Evolutionary conservation across 352 stramenopile species (phyloP), one percentile per base, ranked within the genome.

Genomic region (Globisporangium canariense): DNA sequence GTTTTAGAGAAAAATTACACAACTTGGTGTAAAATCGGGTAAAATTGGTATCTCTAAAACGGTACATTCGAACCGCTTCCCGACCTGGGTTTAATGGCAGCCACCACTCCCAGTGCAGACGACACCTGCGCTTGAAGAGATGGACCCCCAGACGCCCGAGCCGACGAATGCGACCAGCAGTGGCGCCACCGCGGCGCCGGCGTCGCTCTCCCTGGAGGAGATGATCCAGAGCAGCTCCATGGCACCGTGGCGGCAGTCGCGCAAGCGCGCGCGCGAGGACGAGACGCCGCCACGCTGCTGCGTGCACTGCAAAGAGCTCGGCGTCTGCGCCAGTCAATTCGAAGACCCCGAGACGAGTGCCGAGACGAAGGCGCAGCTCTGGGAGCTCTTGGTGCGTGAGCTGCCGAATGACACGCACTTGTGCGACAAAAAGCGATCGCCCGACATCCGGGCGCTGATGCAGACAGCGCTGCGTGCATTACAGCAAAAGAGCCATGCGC

Each of bases 171-270:
- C 10, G 34, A 11, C 34, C 34, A 40, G 38, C 38, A 11, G 38
- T 16, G 9, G 11, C 38, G 38, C 11, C 38, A 43, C 8, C 9
- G 38, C 38, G 46, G 13, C 20, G 10, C 46, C 11, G 20, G 2
- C 10, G 47, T 46, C 47, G 11, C 20, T 54, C 0, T 20, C 9
- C 3, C 47, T 54, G 10, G 47, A 54, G 10, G 22, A 54, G 47
- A 54, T 54, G 47, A 54, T 54, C 10, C 47, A 16, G 3, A 54
- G 28, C 47, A 54, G 40, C 40, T 46, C 40, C 40, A 46, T 46
- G 40, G 40, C 40, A 14, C 40, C 40, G 40, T 46, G 40, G 40
- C 40, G 40, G 1, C 40, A 34, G 47, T 34, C 25, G 47, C 47
- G 47, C 22, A 54, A 34, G 22, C 47, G 22, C 7, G 22, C 46